phyloP scores from a whole-genome alignment of 2,329 filamentous ascomycete genomes.

The Aureobasidium sp. region DNA sequence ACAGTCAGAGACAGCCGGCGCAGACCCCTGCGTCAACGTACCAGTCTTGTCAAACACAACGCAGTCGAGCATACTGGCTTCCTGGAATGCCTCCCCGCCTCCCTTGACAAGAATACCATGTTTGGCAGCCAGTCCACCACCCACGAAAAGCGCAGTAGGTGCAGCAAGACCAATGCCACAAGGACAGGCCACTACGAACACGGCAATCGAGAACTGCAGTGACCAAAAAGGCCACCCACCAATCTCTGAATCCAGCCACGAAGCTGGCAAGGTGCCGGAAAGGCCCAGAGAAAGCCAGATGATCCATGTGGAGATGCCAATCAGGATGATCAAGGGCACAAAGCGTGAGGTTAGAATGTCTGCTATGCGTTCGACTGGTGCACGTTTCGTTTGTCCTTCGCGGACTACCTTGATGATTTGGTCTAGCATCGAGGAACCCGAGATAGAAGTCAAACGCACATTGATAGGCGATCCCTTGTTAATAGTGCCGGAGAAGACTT shows the following conservation, averaged over 20 bases:
- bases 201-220: slow-evolving; percentile 75
- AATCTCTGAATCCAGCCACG: slow-evolving; percentile 47
- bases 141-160: slow-evolving; percentile 76
- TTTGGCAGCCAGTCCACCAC: slow-evolving; percentile 70
- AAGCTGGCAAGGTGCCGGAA: slow-evolving; percentile 48
- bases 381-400: slow-evolving; percentile 68
- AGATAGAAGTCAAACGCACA: slow-evolving; percentile 56
- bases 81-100: slow-evolving; percentile 78
- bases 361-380: slow-evolving; percentile 68
- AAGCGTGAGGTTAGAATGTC: slow-evolving; percentile 70
- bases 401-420: slow-evolving; percentile 70
- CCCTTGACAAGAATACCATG: slow-evolving; percentile 77
- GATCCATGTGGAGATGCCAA: slow-evolving; percentile 65
- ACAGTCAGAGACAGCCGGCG: slow-evolving; percentile 40
- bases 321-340: slow-evolving; percentile 62
- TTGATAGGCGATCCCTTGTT: slow-evolving; percentile 61
- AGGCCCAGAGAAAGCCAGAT: slow-evolving; percentile 62
- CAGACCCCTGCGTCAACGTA: slow-evolving; percentile 66
- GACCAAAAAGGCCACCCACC: slow-evolving; percentile 69
- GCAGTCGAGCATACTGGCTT: slow-evolving; percentile 68
- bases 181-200: slow-evolving; percentile 81
- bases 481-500: slow-evolving; percentile 65
- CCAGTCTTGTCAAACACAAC: slow-evolving; percentile 88
- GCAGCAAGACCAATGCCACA: slow-evolving; percentile 80
- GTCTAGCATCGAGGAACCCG: slow-evolving; percentile 69